Evolutionary conservation across 768 basidiomycete species (phyloP).

Genomic region (Lenzites betulinus): DNA sequence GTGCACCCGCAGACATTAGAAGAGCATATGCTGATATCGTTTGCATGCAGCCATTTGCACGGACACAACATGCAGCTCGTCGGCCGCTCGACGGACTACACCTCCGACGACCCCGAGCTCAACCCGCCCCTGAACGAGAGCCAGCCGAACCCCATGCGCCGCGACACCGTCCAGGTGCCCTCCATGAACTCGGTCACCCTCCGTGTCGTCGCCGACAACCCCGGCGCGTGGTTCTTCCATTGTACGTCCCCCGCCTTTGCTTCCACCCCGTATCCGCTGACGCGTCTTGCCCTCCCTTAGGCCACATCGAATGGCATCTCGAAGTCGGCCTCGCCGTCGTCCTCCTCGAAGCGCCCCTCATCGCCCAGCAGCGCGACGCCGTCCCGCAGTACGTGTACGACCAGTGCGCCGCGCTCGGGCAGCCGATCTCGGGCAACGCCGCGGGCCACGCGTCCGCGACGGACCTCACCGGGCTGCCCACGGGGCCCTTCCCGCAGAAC

Average conservation of each 20-base stretch:
- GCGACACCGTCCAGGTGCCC: slow-evolving; percentile 85
- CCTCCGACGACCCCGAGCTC: slow-evolving; percentile 68
- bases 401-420: slow-evolving; percentile 67
- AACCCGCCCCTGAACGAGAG: slow-evolving; percentile 82
- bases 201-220: slow-evolving; percentile 86
- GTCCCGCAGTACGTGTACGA: slow-evolving; percentile 65
- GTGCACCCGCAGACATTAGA: background rate
- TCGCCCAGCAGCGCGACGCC: slow-evolving; percentile 56
- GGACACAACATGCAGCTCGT: slow-evolving; percentile 89
- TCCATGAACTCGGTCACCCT: slow-evolving; percentile 68
- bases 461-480: slow-evolving; percentile 63
- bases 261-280: background rate
- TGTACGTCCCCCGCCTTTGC: slow-evolving; percentile 46
- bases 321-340: slow-evolving; percentile 82
- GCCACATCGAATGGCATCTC: slow-evolving; percentile 88
- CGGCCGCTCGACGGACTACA: slow-evolving; percentile 67
- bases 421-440: slow-evolving; percentile 78
- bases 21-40: background rate
- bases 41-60: slow-evolving; percentile 72
- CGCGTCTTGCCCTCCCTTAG: slow-evolving; percentile 35
- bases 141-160: slow-evolving; percentile 85
- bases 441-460: slow-evolving; percentile 74
- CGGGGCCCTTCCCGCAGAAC: slow-evolving; percentile 74
- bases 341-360: slow-evolving; percentile 79
- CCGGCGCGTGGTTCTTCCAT: slow-evolving; percentile 87